These are phyloP conservation scores for Candolleomyces efflorescens DNA, from an alignment of 768 basidiomycete species.

Conservation along the genomic window DNA sequence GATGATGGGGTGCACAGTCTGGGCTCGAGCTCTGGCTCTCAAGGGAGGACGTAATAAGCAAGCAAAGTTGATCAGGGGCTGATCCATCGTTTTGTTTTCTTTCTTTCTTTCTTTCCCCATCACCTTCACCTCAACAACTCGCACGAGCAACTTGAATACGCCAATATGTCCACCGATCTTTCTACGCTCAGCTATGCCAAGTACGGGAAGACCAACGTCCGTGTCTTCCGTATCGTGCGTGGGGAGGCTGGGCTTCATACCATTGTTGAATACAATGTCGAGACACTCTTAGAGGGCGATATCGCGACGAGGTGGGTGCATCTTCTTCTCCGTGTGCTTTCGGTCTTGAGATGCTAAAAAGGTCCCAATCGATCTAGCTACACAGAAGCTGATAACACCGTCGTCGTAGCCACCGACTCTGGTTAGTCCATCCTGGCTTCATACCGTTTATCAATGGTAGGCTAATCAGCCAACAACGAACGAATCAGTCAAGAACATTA, in stretches of 20 bases:
- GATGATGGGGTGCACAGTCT: too few species aligned
- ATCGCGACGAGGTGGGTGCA: conserved; percentile 68
- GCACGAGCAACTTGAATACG: neutral
- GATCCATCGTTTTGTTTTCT: too few species aligned
- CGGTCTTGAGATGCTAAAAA: neutral
- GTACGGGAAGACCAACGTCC: conserved; percentile 87
- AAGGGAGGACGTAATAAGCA: too few species aligned
- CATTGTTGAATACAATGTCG: conserved; percentile 82
- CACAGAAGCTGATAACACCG: conserved; percentile 83
- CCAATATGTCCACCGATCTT: conserved; percentile 8
- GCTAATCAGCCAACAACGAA: too few species aligned
- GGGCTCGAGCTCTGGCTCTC: too few species aligned
- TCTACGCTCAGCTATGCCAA: conserved; percentile 44
- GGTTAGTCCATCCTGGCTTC: conserved; percentile 46
- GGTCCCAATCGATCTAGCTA: conserved; percentile 44
- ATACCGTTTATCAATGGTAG: too few species aligned
- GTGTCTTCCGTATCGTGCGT: conserved; percentile 82
- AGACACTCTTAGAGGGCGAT: conserved; percentile 76
- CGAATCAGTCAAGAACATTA: conserved; percentile 67
- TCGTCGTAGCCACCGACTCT: conserved; percentile 89
- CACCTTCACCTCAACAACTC: too few species aligned
- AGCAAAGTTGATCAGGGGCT: too few species aligned
- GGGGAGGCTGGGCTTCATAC: conserved; percentile 56
- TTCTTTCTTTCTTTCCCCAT: too few species aligned
- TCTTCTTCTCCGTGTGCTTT: too few species aligned